Evolutionary conservation across 2,329 filamentous ascomycete species (phyloP).

Genomic region (Daldinia eschscholtzii): DNA sequence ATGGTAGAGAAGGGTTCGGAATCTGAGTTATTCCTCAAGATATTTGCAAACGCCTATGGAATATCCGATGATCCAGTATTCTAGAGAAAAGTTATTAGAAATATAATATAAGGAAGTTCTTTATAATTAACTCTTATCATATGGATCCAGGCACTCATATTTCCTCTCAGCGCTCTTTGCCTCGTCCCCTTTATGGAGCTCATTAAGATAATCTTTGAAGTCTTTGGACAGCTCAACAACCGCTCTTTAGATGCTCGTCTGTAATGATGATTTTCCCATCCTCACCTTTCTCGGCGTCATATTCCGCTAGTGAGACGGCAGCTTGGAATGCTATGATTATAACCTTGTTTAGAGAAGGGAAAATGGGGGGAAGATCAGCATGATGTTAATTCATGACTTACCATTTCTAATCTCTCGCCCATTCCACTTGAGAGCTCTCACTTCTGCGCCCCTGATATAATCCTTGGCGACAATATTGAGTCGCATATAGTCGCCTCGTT

Average conservation of each 20-base stretch:
- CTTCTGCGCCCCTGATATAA: conserved; percentile 38
- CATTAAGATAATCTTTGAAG: conserved; percentile 49
- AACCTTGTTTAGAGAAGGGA: conserved; percentile 11
- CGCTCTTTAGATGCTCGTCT: conserved; percentile 47
- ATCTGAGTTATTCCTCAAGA: not conserved
- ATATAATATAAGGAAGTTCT: too few relatives aligned
- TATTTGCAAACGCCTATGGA: not conserved
- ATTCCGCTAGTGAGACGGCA: conserved; percentile 50
- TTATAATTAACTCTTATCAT: conserved; percentile 7
- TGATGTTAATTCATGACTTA: conserved; percentile 13
- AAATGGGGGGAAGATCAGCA: not conserved
- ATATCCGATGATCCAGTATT: not conserved
- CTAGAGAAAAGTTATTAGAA: not conserved
- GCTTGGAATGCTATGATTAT: conserved; percentile 48
- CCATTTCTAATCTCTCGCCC: conserved; percentile 45
- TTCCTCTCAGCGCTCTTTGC: conserved; percentile 12
- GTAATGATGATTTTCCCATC: conserved; percentile 47
- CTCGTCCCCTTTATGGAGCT: conserved; percentile 42
- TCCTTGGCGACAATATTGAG: conserved; percentile 41
- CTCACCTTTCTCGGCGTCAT: conserved; percentile 52
- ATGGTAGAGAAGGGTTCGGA: not conserved
- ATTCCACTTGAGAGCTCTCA: conserved; percentile 42
- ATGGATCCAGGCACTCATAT: conserved; percentile 10
- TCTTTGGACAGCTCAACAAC: conserved; percentile 49
- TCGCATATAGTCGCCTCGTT: conserved; percentile 40